Evolutionary conservation across 768 basidiomycete genomes (phyloP).

Genomic region (Lactarius tabidus): DNA sequence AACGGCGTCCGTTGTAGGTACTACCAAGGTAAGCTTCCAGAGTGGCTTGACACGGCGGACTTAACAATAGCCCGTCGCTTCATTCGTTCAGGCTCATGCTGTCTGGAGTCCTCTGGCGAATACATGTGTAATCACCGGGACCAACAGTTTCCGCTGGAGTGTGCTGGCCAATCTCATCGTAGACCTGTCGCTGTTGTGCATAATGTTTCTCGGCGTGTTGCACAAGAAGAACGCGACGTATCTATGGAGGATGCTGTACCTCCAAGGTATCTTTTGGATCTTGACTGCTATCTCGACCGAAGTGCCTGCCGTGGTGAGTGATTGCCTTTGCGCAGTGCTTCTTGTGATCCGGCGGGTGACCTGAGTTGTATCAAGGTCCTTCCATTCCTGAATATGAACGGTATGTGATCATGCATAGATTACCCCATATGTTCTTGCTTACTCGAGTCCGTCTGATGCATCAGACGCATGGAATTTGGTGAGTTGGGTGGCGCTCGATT

Average conservation of each 20-base stretch:
- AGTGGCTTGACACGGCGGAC: too few species aligned
- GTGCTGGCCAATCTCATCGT: constrained; percentile 19
- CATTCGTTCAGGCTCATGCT: neutral
- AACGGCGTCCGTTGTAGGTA: neutral
- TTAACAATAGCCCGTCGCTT: neutral
- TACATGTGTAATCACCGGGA: constrained; percentile 14
- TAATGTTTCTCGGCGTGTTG: constrained; percentile 23
- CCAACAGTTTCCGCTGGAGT: constrained; percentile 20
- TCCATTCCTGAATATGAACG: constrained; percentile 21
- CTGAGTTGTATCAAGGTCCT: constrained; percentile 7
- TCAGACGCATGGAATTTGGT: constrained; percentile 25
- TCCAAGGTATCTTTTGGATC: constrained; percentile 23
- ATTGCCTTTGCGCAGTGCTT: neutral
- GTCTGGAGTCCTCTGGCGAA: constrained; percentile 1
- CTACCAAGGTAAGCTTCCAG: constrained; percentile 6
- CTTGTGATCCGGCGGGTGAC: neutral
- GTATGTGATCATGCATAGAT: constrained; percentile 3
- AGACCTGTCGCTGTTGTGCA: constrained; percentile 18
- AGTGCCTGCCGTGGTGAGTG: constrained; percentile 22
- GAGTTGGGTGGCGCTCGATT: neutral
- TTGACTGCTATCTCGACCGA: constrained; percentile 11
- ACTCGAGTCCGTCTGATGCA: neutral
- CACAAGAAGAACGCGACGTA: constrained; percentile 19
- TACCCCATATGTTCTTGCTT: neutral
- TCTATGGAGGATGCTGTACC: constrained; percentile 25